Conservation (phyloP, 495 filamentous ascomycete species). For the Penicillium paradoxum region DNA sequence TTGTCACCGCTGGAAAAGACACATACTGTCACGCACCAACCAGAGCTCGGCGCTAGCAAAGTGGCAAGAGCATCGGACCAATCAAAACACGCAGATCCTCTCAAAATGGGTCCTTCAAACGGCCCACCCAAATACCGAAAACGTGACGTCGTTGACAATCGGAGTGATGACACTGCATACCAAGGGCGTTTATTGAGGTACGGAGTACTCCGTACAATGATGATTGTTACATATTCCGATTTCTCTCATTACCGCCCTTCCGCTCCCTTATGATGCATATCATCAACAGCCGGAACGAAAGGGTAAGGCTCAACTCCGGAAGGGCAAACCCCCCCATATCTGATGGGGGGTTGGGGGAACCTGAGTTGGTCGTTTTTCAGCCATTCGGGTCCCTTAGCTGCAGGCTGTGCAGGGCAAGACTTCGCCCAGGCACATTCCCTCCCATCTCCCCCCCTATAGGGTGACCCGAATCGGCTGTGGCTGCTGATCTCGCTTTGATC, state of each 20-base stretch:
- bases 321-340: neutral
- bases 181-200: neutral
- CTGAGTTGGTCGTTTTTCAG: neutral
- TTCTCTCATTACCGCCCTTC: neutral
- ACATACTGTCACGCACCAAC: slow-evolving; percentile 33
- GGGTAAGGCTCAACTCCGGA: neutral
- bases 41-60: slow-evolving; percentile 21
- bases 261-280: neutral
- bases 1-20: neutral
- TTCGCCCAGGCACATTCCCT: slow-evolving; percentile 7
- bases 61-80: slow-evolving; percentile 18
- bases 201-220: neutral
- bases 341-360: neutral
- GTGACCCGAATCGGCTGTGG: slow-evolving; percentile 6
- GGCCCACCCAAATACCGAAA: slow-evolving; percentile 3
- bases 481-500: slow-evolving; percentile 9
- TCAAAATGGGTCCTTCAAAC: neutral
- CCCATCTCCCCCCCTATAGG: slow-evolving; percentile 2
- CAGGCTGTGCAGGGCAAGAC: slow-evolving; percentile 7
- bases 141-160: slow-evolving; percentile 22
- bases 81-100: slow-evolving; percentile 8
- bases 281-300: neutral
- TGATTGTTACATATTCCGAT: neutral
- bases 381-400: slow-evolving; percentile 9
- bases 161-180: slow-evolving; percentile 2